These are phyloP conservation scores for Cercophora newfieldiana DNA, from an alignment of 495 filamentous ascomycete genomes.

Conservation along the genomic window DNA sequence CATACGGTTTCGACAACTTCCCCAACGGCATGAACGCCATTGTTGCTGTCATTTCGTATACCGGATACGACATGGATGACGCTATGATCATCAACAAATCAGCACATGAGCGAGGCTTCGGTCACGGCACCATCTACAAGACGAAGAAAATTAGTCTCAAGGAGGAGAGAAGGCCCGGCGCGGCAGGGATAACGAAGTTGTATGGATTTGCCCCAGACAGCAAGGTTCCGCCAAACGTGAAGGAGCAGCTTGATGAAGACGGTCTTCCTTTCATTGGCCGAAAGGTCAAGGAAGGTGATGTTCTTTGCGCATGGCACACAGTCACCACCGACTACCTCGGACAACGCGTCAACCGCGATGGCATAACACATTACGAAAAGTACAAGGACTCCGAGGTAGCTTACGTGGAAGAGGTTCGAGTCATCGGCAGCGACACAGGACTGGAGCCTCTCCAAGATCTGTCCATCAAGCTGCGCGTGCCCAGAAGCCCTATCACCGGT, in stretches of 20 bases:
- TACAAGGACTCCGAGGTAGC: conserved; percentile 89
- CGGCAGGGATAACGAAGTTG: conserved; percentile 63
- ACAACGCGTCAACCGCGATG: conserved; percentile 76
- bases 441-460: conserved; percentile 79
- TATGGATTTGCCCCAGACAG: conserved; percentile 83
- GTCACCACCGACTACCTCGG: conserved; percentile 75
- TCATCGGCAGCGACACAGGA: conserved; percentile 80
- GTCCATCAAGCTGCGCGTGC: conserved; percentile 89
- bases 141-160: conserved; percentile 83
- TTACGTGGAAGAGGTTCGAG: conserved; percentile 88
- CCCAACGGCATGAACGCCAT: conserved; percentile 97
- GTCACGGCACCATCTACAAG: conserved; percentile 95
- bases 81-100: conserved; percentile 99
- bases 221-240: conserved; percentile 61
- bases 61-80: conserved; percentile 99
- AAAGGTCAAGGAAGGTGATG: conserved; percentile 72
- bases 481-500: conserved; percentile 87
- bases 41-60: conserved; percentile 97
- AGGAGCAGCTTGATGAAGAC: conserved; percentile 75
- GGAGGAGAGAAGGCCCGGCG: conserved; percentile 62
- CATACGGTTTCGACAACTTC: conserved; percentile 97
- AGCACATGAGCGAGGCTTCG: conserved; percentile 94
- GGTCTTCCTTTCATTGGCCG: conserved; percentile 80
- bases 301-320: conserved; percentile 85
- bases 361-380: conserved; percentile 75